phyloP scores from a whole-genome alignment of 2,329 filamentous ascomycete genomes.

The Rugonectria rugulosa region DNA sequence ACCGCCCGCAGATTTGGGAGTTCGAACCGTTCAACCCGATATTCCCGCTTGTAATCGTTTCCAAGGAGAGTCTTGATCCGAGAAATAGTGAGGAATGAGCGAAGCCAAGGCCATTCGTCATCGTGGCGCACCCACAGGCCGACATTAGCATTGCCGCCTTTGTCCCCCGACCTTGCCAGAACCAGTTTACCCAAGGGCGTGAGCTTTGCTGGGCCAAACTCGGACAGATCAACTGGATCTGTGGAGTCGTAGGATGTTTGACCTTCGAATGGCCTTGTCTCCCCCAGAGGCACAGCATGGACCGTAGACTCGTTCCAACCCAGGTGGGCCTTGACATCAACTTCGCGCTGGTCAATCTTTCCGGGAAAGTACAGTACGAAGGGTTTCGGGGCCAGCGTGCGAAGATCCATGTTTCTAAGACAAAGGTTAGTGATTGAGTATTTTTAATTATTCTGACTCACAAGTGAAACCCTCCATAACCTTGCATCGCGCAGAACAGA shows the following conservation, averaged over 20 bases:
- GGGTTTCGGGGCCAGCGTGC: constrained; percentile 44
- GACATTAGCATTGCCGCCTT: constrained; percentile 45
- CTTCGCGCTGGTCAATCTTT: constrained; percentile 13
- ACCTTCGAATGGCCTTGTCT: no score
- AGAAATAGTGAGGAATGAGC: no score
- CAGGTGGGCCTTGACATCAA: no score
- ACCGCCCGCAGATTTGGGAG: no score
- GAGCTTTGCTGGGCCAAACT: constrained; percentile 6
- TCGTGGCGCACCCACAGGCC: constrained; percentile 46
- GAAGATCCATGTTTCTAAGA: constrained; percentile 43
- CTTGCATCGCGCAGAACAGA: constrained; percentile 43
- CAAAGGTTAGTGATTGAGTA: no score
- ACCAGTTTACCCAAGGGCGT: constrained; percentile 42
- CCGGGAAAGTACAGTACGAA: constrained; percentile 46
- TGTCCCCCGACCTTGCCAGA: constrained; percentile 44
- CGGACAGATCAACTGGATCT: neutral
- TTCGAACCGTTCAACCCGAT: no score
- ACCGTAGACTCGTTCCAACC: neutral
- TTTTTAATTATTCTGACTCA: no score
- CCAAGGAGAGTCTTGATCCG: no score
- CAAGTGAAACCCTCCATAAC: constrained; percentile 37
- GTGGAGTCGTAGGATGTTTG: no score
- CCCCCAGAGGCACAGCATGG: no score
- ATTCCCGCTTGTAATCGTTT: no score
- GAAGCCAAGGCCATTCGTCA: no score